Evolutionary conservation across 176 grass and related monocot species (phyloP).

Genomic region (Carex kokanica): DNA sequence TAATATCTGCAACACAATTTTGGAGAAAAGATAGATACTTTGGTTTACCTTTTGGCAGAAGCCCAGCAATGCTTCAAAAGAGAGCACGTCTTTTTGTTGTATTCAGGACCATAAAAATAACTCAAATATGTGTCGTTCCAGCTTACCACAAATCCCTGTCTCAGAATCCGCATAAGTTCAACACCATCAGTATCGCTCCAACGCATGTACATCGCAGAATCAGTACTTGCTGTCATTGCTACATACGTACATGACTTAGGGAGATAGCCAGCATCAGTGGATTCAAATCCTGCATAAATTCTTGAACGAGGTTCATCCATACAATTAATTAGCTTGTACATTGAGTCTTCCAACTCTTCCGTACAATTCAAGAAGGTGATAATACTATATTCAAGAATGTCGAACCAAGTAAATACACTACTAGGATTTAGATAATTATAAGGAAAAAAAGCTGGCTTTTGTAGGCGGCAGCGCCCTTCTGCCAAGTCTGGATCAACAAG

Average conservation of each 20-base stretch:
- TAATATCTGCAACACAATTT: neutral
- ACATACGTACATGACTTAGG: neutral
- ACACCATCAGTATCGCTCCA: neutral
- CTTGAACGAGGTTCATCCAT: neutral
- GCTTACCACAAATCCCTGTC: neutral
- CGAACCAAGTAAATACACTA: no score
- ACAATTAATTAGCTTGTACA: neutral
- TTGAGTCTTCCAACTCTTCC: neutral
- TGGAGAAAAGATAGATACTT: neutral
- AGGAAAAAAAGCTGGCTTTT: constrained; percentile 16
- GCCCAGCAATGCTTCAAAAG: neutral
- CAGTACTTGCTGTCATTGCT: neutral
- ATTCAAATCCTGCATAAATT: neutral
- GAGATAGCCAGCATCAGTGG: neutral
- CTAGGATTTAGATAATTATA: no score
- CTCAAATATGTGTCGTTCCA: neutral
- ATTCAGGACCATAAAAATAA: no score
- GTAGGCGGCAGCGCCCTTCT: constrained; percentile 14
- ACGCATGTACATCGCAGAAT: fast-evolving
- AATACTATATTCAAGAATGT: no score
- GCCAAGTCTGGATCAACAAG: neutral
- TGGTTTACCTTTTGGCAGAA: neutral
- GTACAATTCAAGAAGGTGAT: neutral
- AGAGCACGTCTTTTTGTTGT: neutral
- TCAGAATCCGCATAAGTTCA: neutral